Conservation (phyloP, 2,329 filamentous ascomycete species). For the Colletotrichum sp. region DNA sequence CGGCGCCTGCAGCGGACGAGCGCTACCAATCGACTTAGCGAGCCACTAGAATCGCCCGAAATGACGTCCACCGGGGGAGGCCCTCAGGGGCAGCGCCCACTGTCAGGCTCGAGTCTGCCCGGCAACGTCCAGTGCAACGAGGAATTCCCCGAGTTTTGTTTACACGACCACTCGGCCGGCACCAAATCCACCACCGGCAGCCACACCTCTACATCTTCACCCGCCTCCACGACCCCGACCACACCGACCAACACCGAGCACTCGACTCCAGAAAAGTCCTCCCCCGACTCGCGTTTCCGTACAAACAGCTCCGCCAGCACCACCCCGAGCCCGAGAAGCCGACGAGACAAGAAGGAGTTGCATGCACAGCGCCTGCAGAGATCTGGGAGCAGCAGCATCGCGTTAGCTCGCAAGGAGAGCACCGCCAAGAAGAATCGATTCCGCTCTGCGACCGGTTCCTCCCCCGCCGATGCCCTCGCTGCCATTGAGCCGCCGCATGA, state of each 20-base stretch:
- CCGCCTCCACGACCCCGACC: constrained; percentile 30
- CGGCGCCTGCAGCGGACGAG: constrained; percentile 20
- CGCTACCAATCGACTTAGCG: constrained; percentile 14
- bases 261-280: constrained; percentile 21
- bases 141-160: constrained; percentile 48
- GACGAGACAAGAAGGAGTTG: constrained; percentile 52
- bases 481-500: constrained; percentile 54
- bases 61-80: constrained; percentile 15
- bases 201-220: constrained; percentile 23
- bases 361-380: constrained; percentile 54
- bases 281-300: constrained; percentile 23
- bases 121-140: constrained; percentile 39
- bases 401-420: constrained; percentile 30
- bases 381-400: constrained; percentile 42
- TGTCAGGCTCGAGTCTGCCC: constrained; percentile 29
- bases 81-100: constrained; percentile 19
- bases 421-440: constrained; percentile 34
- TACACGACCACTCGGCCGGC: constrained; percentile 33
- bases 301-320: constrained; percentile 23
- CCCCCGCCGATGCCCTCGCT: constrained; percentile 46
- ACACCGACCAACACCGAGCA: constrained; percentile 27
- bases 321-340: constrained; percentile 37
- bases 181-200: constrained; percentile 19
- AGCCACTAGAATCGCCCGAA: constrained; percentile 20
- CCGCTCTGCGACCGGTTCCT: constrained; percentile 36